A percentile compares a stretch with the other conserved stretches of the same genome.
phyloP scores from a whole-genome alignment of 2,329 filamentous ascomycete species.

The Neocucurbitaria cava region DNA sequence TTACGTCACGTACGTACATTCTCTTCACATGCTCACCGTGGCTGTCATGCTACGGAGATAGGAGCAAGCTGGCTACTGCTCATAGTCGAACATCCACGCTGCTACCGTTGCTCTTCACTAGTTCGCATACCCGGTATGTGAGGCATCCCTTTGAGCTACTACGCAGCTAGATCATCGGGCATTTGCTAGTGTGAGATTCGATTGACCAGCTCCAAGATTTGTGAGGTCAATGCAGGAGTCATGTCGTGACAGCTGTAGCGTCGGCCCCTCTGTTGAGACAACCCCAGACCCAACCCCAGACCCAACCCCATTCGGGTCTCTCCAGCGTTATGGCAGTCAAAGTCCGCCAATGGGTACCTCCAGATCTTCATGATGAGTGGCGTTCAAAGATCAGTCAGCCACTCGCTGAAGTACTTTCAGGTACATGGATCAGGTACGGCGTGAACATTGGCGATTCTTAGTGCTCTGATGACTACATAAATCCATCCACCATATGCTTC shows the following conservation, averaged over 20 bases:
- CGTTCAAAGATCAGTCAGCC: background rate
- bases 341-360: background rate
- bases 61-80: background rate
- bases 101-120: background rate
- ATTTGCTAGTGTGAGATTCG: background rate
- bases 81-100: background rate
- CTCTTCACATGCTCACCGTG: background rate
- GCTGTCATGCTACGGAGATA: background rate
- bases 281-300: too few relatives aligned
- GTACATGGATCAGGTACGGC: background rate
- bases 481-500: background rate
- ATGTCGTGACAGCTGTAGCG: constrained; percentile 1
- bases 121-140: background rate
- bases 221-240: background rate
- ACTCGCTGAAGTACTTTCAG: background rate
- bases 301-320: background rate
- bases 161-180: background rate
- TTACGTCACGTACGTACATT: background rate
- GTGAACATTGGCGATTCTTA: background rate
- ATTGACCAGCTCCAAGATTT: background rate
- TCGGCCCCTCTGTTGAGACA: constrained; percentile 6
- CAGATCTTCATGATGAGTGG: background rate
- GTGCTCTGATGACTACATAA: background rate
- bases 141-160: background rate
- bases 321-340: background rate